These are phyloP conservation scores for Artemisia annua DNA, from an alignment of 129 eudicot species.

Conservation along the genomic window DNA sequence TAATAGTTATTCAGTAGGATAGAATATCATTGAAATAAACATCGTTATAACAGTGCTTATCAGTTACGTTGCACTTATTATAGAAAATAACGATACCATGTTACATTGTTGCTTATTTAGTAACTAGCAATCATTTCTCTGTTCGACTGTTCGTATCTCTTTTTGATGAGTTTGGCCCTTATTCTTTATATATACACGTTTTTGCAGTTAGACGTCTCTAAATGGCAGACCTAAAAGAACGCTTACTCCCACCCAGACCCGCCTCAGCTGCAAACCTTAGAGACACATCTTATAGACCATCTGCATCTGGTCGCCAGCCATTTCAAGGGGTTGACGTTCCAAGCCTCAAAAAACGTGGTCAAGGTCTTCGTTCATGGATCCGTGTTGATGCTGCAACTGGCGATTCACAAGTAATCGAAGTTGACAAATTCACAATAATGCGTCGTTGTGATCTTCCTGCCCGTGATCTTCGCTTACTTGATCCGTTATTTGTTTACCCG, in stretches of 20 bases:
- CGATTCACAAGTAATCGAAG: constrained; percentile 80
- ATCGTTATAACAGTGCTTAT: not conserved
- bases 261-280: constrained; percentile 75
- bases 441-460: constrained; percentile 97
- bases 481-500: constrained; percentile 91
- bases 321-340: constrained; percentile 77
- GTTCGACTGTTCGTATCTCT: not conserved
- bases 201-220: constrained; percentile 31
- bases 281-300: constrained; percentile 59
- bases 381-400: constrained; percentile 80
- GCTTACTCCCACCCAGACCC: constrained; percentile 71
- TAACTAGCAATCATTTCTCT: not conserved
- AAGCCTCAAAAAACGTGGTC: constrained; percentile 92
- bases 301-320: constrained; percentile 83
- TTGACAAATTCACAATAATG: constrained; percentile 93
- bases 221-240: constrained; percentile 89
- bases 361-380: constrained; percentile 97
- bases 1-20: too few relatives aligned
- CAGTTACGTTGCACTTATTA: not conserved
- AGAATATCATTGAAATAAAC: too few relatives aligned
- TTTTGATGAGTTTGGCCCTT: not conserved
- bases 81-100: constrained; percentile 3
- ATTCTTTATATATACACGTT: constrained; percentile 9
- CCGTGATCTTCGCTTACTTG: constrained; percentile 88
- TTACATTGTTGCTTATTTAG: not conserved